Conservation (phyloP, 2,329 filamentous ascomycete species). For the Hypocreales sp. region DNA sequence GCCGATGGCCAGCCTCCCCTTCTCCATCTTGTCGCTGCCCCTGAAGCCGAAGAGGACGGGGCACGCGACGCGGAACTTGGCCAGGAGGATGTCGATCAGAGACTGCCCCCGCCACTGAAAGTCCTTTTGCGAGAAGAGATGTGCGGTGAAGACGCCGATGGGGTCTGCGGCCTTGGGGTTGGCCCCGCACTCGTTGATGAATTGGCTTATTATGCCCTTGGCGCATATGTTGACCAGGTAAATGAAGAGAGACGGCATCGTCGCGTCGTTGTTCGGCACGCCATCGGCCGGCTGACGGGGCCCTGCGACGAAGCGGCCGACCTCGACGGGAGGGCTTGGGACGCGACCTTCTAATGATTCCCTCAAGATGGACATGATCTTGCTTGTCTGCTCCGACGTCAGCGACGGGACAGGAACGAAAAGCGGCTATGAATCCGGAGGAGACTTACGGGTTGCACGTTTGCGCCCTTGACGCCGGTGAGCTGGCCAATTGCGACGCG, state of each 20-base stretch:
- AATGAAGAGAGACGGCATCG: constrained; percentile 49
- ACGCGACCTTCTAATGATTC: constrained; percentile 35
- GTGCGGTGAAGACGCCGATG: constrained; percentile 60
- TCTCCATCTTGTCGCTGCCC: constrained; percentile 57
- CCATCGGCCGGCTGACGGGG: constrained; percentile 30
- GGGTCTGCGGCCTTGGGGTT: constrained; percentile 56
- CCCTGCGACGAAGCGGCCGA: constrained; percentile 35
- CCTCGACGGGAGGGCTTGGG: constrained; percentile 36
- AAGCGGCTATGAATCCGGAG: background rate
- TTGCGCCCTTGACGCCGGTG: constrained; percentile 47
- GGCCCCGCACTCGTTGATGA: constrained; percentile 49
- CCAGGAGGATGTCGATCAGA: constrained; percentile 69
- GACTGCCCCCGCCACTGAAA: constrained; percentile 52
- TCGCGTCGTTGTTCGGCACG: constrained; percentile 32
- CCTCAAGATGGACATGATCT: constrained; percentile 27
- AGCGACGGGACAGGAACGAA: constrained; percentile 2
- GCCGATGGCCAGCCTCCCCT: constrained; percentile 52
- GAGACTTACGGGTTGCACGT: constrained; percentile 25
- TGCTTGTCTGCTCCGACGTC: constrained; percentile 15
- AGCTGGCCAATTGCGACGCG: constrained; percentile 60
- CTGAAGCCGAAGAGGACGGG: constrained; percentile 76
- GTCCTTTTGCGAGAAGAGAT: constrained; percentile 54
- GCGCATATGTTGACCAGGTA: constrained; percentile 65
- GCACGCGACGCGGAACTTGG: constrained; percentile 68
- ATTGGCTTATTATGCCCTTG: constrained; percentile 58